phyloP scores from a whole-genome alignment of 192 early-diverging fungal genomes.

The Umbelopsis sp. region DNA sequence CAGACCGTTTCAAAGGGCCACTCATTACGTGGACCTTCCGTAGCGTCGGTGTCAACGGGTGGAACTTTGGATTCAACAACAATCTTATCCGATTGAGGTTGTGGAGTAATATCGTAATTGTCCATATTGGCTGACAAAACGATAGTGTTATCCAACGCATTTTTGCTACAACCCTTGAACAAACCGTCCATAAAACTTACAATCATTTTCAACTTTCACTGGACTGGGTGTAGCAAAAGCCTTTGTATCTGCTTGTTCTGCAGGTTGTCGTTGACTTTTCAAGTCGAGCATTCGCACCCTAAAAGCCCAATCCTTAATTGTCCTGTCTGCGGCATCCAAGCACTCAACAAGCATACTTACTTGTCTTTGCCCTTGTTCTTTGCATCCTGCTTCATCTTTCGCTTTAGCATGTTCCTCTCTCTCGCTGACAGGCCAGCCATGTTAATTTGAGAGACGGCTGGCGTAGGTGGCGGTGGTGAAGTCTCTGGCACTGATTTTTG shows the following conservation, averaged over 20 bases:
- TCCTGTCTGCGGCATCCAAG: not conserved
- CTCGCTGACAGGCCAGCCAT: conserved; percentile 87
- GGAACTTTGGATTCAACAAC: conserved; percentile 73
- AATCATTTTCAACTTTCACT: conserved; percentile 37
- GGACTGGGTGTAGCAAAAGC: conserved; percentile 32
- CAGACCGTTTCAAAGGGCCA: conserved; percentile 64
- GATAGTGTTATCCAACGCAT: not conserved
- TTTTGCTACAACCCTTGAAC: not conserved
- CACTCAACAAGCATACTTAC: conserved; percentile 45
- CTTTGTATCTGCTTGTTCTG: not conserved
- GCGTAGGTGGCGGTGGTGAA: conserved; percentile 36
- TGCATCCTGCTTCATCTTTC: conserved; percentile 80
- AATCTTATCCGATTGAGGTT: conserved; percentile 62
- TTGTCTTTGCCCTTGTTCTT: conserved; percentile 77
- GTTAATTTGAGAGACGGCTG: conserved; percentile 48
- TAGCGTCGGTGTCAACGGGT: conserved; percentile 17
- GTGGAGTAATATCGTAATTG: conserved; percentile 58
- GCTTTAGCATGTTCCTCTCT: conserved; percentile 86
- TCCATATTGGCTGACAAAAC: not conserved
- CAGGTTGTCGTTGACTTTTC: conserved; percentile 19
- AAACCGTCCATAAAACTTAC: conserved; percentile 1
- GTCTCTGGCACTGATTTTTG: conserved; percentile 5
- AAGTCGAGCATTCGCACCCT: conserved; percentile 51
- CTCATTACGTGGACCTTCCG: conserved; percentile 41
- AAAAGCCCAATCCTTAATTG: not conserved